These are phyloP conservation scores for Dictyophora rubrovolvata DNA, from an alignment of 768 basidiomycete genomes.

Conservation along the genomic window DNA sequence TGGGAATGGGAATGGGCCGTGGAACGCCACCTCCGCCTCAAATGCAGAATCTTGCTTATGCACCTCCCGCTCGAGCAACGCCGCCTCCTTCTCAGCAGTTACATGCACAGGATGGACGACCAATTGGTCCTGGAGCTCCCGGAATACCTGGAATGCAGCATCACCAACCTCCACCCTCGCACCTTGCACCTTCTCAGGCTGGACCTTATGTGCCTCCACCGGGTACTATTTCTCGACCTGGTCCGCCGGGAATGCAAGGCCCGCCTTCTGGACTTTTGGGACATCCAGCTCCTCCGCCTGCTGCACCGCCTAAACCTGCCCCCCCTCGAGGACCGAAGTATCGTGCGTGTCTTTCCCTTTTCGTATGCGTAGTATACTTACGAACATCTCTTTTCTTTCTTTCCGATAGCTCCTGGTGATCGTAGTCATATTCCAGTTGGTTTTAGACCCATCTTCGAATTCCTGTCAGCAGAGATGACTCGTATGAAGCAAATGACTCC, in stretches of 20 bases:
- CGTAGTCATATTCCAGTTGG: slow-evolving; percentile 80
- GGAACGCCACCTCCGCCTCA: slow-evolving; percentile 19
- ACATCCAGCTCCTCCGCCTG: slow-evolving; percentile 8
- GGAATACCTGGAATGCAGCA: slow-evolving; percentile 8
- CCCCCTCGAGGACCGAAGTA: slow-evolving; percentile 42
- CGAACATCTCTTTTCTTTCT: slow-evolving; percentile 1
- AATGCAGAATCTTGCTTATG: slow-evolving; percentile 22
- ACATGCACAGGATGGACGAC: slow-evolving; percentile 14
- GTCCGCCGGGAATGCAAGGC: slow-evolving; percentile 18
- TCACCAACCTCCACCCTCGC: slow-evolving; percentile 17
- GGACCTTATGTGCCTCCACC: slow-evolving; percentile 21
- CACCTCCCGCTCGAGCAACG: slow-evolving; percentile 22
- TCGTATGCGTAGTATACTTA: neutral
- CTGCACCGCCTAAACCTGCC: slow-evolving; percentile 17
- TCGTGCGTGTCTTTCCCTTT: slow-evolving; percentile 33
- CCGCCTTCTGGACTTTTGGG: slow-evolving; percentile 18
- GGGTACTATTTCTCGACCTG: slow-evolving; percentile 16
- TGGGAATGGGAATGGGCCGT: slow-evolving; percentile 19
- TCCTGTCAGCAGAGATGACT: slow-evolving; percentile 53
- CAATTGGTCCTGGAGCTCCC: slow-evolving; percentile 20
- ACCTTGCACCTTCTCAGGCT: slow-evolving; percentile 19
- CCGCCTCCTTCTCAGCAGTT: slow-evolving; percentile 32
- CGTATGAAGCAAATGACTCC: slow-evolving; percentile 66
- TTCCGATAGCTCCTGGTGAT: slow-evolving; percentile 80
- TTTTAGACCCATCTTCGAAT: slow-evolving; percentile 52